Conservation (phyloP, 2,329 filamentous ascomycete species). For the Botrytis hyacinthi region DNA sequence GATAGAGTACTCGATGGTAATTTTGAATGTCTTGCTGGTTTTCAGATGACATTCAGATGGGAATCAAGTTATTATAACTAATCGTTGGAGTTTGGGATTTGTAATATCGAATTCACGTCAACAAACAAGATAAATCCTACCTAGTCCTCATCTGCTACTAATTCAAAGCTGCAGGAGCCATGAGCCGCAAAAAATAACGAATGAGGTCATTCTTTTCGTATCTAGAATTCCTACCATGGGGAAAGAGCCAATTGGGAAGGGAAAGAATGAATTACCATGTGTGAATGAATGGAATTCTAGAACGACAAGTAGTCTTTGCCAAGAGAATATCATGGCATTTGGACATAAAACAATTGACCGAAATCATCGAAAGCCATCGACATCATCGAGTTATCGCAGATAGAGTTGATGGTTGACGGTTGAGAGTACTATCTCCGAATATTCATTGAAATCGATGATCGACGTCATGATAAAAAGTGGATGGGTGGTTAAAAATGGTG, state of each 20-base stretch:
- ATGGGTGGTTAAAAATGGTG: background rate
- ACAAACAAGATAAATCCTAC: background rate
- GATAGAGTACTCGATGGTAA: background rate
- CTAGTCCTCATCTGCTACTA: background rate
- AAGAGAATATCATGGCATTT: background rate
- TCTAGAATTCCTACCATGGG: background rate
- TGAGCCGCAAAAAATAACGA: background rate
- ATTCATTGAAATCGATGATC: background rate
- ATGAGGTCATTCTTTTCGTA: constrained; percentile 6
- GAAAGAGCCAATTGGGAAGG: background rate
- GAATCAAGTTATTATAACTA: background rate
- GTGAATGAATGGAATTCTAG: background rate
- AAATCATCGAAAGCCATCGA: background rate
- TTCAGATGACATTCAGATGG: background rate
- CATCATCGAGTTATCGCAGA: background rate
- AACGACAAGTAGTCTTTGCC: background rate
- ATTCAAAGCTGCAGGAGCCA: background rate
- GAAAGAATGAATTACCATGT: background rate
- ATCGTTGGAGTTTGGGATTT: background rate
- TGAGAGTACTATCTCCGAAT: background rate
- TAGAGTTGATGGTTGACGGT: background rate
- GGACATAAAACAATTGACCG: background rate
- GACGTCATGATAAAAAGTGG: constrained; percentile 13
- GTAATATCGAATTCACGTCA: background rate
- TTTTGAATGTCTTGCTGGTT: background rate